These are phyloP conservation scores for Didymella exigua DNA, from an alignment of 2,329 filamentous ascomycete species.

Conservation along the genomic window DNA sequence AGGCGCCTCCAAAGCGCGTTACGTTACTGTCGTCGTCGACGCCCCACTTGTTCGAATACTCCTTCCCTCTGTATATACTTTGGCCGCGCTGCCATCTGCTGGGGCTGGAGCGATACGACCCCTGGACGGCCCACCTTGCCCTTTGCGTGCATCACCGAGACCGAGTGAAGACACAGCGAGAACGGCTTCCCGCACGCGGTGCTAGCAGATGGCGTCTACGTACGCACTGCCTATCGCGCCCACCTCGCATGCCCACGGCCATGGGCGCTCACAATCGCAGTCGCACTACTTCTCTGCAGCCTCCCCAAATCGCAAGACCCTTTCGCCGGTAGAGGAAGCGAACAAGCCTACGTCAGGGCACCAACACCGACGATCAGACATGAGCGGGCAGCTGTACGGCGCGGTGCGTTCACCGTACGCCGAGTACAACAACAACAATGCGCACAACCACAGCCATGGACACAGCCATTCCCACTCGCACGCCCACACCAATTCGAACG, in stretches of 20 bases:
- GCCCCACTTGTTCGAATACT: slow-evolving; percentile 17
- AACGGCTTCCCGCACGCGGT: slow-evolving; percentile 24
- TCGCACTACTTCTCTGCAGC: slow-evolving; percentile 39
- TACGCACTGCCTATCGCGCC: slow-evolving; percentile 51
- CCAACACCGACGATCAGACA: slow-evolving; percentile 41
- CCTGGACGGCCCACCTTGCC: slow-evolving; percentile 16
- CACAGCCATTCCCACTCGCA: slow-evolving; percentile 38
- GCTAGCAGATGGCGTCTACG: slow-evolving; percentile 51
- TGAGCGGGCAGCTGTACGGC: slow-evolving; percentile 42
- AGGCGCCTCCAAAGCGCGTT: slow-evolving; percentile 16
- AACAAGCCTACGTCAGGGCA: slow-evolving; percentile 28
- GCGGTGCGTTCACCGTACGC: slow-evolving; percentile 38
- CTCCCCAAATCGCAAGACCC: slow-evolving; percentile 29
- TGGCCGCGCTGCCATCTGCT: neutral
- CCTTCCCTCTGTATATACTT: slow-evolving; percentile 4
- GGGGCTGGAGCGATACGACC: slow-evolving; percentile 5
- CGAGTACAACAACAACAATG: slow-evolving; percentile 34
- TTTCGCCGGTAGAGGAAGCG: slow-evolving; percentile 32
- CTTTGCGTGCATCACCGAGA: slow-evolving; percentile 19
- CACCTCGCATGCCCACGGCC: slow-evolving; percentile 41
- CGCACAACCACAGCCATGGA: slow-evolving; percentile 33
- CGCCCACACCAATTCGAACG: slow-evolving; percentile 32
- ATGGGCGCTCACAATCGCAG: slow-evolving; percentile 46
- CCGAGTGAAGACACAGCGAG: slow-evolving; percentile 27
- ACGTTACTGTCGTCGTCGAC: slow-evolving; percentile 11